Evolutionary conservation across 257 asterid genomes (phyloP).

Genomic region (Fraxinus pennsylvanica): DNA sequence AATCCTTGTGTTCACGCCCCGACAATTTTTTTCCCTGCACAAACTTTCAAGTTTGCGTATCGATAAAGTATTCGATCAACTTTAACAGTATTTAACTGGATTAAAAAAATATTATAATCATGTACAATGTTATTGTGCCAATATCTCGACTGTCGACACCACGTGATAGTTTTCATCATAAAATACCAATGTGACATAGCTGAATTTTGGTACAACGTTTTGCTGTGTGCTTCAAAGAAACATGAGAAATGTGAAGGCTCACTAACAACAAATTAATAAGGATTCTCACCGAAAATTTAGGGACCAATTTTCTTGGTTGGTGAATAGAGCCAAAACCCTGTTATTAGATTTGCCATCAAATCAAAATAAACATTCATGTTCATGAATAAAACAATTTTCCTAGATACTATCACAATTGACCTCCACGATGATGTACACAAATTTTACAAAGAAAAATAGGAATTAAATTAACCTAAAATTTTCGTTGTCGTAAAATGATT

Average conservation of each 20-base stretch:
- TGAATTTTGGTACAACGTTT: background rate
- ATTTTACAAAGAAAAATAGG: too few species aligned
- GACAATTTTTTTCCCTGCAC: background rate
- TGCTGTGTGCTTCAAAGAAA: background rate
- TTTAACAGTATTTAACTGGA: too few species aligned
- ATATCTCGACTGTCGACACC: background rate
- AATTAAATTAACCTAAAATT: too few species aligned
- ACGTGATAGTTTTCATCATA: background rate
- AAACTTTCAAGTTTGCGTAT: background rate
- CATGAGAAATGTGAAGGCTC: background rate
- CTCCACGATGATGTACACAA: too few species aligned
- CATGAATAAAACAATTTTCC: background rate
- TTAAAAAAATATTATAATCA: too few species aligned
- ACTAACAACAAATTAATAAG: background rate
- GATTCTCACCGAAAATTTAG: conserved; percentile 20
- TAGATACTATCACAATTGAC: too few species aligned
- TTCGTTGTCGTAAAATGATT: too few species aligned
- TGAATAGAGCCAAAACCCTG: conserved; percentile 25
- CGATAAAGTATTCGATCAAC: too few species aligned
- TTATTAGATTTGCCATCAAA: background rate
- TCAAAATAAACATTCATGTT: background rate
- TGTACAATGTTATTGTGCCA: too few species aligned
- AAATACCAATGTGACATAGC: background rate
- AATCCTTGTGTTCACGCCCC: conserved; percentile 20
- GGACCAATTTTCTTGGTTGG: conserved; percentile 27